These are phyloP conservation scores for Taiozyma sp. DNA, from an alignment of 1,139 yeast genomes.

Conservation along the genomic window DNA sequence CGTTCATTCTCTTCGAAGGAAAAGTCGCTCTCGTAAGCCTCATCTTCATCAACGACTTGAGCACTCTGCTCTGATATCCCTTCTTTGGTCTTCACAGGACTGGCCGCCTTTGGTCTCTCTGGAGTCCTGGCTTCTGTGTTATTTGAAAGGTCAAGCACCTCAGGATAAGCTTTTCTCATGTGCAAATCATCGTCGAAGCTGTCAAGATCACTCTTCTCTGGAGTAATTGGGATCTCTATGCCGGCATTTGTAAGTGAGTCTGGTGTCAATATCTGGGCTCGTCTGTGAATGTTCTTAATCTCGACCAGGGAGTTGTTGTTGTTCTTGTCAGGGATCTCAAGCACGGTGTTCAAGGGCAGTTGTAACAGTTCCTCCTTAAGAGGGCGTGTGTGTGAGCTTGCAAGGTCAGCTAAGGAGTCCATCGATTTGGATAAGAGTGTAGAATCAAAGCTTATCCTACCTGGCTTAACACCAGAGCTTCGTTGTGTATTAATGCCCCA, in stretches of 20 bases:
- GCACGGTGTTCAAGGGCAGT: constrained; percentile 15
- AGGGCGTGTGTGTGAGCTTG: not conserved
- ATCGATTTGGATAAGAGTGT: constrained; percentile 7
- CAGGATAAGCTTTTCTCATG: not conserved
- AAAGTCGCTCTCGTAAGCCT: constrained; percentile 33
- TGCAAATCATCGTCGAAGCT: not conserved
- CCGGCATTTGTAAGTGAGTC: constrained; percentile 3
- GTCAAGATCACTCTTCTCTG: constrained; percentile 10
- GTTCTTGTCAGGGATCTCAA: constrained; percentile 15
- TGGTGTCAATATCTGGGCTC: constrained; percentile 20
- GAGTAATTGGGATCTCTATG: constrained; percentile 1
- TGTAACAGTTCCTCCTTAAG: constrained; percentile 4
- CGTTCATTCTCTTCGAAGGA: constrained; percentile 51
- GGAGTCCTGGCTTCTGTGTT: not conserved
- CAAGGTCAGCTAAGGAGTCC: not conserved
- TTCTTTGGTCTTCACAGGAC: not conserved
- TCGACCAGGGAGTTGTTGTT: not conserved
- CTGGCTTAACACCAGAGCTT: not conserved
- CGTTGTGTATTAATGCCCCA: constrained; percentile 27
- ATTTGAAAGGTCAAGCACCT: not conserved
- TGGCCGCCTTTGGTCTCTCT: not conserved
- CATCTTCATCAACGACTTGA: constrained; percentile 4
- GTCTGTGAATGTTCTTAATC: constrained; percentile 18
- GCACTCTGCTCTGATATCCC: not conserved
- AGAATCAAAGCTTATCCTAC: constrained; percentile 5